Base-by-base conservation (phyloP, 495 filamentous ascomycete genomes). In the Staphylotrichum longicolle region DNA sequence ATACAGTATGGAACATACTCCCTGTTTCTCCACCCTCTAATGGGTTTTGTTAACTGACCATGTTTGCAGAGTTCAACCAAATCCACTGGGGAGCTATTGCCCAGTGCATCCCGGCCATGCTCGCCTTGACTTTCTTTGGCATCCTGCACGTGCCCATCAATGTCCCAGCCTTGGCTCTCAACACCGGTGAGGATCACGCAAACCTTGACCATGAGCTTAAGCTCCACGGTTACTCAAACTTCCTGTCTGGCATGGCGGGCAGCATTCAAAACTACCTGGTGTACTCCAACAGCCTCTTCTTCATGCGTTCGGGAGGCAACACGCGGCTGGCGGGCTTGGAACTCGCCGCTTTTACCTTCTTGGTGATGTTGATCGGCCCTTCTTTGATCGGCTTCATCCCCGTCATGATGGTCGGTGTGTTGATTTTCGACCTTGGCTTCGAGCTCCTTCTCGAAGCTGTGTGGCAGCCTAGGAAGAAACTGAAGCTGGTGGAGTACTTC, bases 261-360 rank as follows among this genome's bases (percentile, higher is more conserved):
- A 96, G 92, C 70, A 93, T 98, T 54, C 94, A 98, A 70, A 98
- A 98, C 71, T 98, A 98, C 68, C 82, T 98, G 15, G 94, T 98
- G 10, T 98, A 97, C 67, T 92, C 91, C 50, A 98, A 98, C 66
- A 96, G 90, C 68, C 80, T 93, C n/a, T 80, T 98, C 30, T 97
- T 98, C 74, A 96, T 97, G 66, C 83, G 87, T 12, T 94, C 89
- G 51, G 94, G 94, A 30, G 94, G 92, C 12, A 82, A 92, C 66
- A 94, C 86, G 63, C 87, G 94, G 48, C 70, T 95, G 30, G 94
- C 91, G 15, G 94, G 94, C 9, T 68, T 94, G n/a, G 81, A 93
- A 79, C 82, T 98, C 46, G 95, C 94, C 11, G 76, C 80, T 41
- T 86, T 87, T 1, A 98, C 94, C 0, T 84, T 84, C 62, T 88